Percentiles rank a stretch among this genome's conserved stretches.
Conservation (phyloP, 176 grass and related monocot genomes). For the Cenchrus purpureus region DNA sequence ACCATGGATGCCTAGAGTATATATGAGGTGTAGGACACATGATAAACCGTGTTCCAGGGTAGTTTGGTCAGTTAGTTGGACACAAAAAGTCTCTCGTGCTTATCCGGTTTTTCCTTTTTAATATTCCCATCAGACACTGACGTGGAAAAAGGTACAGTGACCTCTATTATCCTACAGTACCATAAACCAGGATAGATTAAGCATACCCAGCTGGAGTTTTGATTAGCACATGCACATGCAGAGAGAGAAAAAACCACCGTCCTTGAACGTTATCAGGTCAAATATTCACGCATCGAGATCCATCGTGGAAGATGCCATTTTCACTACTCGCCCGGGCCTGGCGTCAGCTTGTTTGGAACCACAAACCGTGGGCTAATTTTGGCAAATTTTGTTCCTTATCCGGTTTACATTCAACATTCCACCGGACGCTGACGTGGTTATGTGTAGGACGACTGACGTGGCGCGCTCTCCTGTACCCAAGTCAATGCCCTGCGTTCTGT, state of each 20-base stretch:
- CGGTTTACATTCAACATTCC: not conserved
- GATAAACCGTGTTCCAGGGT: not conserved
- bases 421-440: not conserved
- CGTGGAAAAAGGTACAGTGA: constrained; percentile 10
- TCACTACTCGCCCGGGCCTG: too few species aligned
- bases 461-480: not conserved
- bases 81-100: constrained; percentile 1
- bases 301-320: too few species aligned
- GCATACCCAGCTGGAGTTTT: not conserved
- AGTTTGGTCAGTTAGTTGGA: not conserved
- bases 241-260: not conserved
- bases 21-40: not conserved
- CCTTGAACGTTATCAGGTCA: not conserved
- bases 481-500: not conserved
- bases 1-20: too few species aligned
- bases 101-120: constrained; percentile 30
- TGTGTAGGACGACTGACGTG: not conserved
- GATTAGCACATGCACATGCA: not conserved
- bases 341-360: too few species aligned
- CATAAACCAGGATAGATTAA: constrained; percentile 4
- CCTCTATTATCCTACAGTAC: not conserved
- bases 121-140: not conserved
- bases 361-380: not conserved
- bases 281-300: too few species aligned
- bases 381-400: not conserved